Conservation (phyloP, 2,329 filamentous ascomycete genomes). For the Cladosporium phlei region DNA sequence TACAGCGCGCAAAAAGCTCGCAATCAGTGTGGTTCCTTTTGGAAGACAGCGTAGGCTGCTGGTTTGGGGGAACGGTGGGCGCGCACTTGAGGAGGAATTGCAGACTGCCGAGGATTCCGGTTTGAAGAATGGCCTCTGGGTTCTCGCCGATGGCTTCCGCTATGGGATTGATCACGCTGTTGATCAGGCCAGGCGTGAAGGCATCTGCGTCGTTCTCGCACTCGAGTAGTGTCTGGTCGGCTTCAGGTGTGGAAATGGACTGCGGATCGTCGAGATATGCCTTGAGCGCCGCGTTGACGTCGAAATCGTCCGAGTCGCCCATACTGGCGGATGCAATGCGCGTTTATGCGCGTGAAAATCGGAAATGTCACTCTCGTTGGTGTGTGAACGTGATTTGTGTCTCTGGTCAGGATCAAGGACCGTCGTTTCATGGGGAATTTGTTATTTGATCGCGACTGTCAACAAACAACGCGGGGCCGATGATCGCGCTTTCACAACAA, state of each 20-base stretch:
- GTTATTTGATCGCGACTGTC: neutral
- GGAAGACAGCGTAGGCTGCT: constrained; percentile 24
- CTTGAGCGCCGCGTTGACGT: constrained; percentile 95
- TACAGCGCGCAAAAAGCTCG: constrained; percentile 63
- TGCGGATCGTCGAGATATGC: constrained; percentile 91
- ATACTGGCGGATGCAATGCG: constrained; percentile 48
- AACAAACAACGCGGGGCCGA: too few species aligned
- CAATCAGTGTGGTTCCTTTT: constrained; percentile 42
- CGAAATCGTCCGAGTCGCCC: constrained; percentile 68
- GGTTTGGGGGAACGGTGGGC: constrained; percentile 46
- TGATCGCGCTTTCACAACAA: too few species aligned
- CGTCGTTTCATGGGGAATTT: neutral
- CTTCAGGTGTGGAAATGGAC: constrained; percentile 78
- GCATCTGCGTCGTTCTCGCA: constrained; percentile 89
- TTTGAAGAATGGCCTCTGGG: constrained; percentile 78
- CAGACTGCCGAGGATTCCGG: constrained; percentile 80
- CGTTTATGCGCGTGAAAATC: neutral
- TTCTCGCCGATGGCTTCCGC: constrained; percentile 88
- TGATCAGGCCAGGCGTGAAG: constrained; percentile 72
- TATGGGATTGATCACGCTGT: constrained; percentile 82
- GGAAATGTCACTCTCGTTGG: too few species aligned
- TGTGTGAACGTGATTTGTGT: too few species aligned
- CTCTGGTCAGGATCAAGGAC: too few species aligned
- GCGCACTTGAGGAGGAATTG: constrained; percentile 96
- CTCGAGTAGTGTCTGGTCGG: constrained; percentile 75